Conservation (phyloP, 129 eudicot genomes). For the Solidago caesia region DNA sequence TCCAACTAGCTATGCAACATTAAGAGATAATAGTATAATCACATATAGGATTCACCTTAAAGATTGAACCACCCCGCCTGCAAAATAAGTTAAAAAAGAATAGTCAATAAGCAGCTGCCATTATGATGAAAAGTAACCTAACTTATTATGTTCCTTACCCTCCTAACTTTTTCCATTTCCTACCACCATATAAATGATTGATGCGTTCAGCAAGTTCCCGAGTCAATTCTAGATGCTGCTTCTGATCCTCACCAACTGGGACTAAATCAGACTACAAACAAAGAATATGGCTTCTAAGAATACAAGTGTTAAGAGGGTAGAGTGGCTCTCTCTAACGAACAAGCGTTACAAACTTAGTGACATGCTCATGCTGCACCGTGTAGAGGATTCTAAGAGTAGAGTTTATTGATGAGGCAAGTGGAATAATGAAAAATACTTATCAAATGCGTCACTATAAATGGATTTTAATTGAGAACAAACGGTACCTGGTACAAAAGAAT, state of each 20-base stretch:
- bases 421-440: not conserved
- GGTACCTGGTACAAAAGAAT: slow-evolving; percentile 91
- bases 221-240: slow-evolving; percentile 95
- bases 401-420: not conserved
- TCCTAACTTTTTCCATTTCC: slow-evolving; percentile 99
- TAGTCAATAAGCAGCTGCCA: slow-evolving; percentile 21
- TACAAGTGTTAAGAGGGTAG: not conserved
- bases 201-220: slow-evolving; percentile 94
- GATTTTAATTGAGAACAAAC: slow-evolving; percentile 8
- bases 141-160: slow-evolving; percentile 54
- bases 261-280: slow-evolving; percentile 91
- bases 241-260: slow-evolving; percentile 99
- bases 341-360: slow-evolving; percentile 4
- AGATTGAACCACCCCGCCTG: slow-evolving; percentile 91
- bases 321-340: not conserved
- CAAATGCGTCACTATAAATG: not conserved
- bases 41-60: slow-evolving; percentile 56
- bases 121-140: not conserved
- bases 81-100: slow-evolving; percentile 21
- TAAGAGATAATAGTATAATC: slow-evolving; percentile 6
- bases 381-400: slow-evolving; percentile 13
- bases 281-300: slow-evolving; percentile 33
- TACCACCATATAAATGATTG: slow-evolving; percentile 88
- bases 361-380: not conserved
- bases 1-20: slow-evolving; percentile 20